phyloP scores from a whole-genome alignment of 2,329 filamentous ascomycete genomes.

The Talaromyces sp. region DNA sequence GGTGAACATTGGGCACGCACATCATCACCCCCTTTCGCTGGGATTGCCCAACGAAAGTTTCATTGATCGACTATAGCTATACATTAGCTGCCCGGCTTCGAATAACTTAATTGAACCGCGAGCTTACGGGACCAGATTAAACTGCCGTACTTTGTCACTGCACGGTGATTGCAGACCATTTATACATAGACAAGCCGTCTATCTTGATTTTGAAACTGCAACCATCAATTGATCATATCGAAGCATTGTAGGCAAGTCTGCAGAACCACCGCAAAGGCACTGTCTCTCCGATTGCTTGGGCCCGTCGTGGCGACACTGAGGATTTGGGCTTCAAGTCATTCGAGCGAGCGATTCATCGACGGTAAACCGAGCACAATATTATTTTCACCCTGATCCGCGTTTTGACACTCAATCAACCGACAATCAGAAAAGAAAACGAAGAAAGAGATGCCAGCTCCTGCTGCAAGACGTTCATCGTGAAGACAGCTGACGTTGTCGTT shows the following conservation, averaged over 20 bases:
- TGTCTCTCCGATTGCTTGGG: background rate
- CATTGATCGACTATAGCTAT: background rate
- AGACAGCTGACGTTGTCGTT: background rate
- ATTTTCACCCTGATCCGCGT: background rate
- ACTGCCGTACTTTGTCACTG: background rate
- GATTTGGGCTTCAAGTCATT: background rate
- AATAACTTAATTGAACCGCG: background rate
- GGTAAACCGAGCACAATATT: background rate
- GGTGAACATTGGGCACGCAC: slow-evolving; percentile 3
- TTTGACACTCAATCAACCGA: background rate
- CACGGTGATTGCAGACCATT: background rate
- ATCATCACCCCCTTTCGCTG: background rate
- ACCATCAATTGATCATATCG: background rate
- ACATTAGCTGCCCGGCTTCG: background rate
- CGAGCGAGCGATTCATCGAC: background rate
- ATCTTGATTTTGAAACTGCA: too few relatives aligned
- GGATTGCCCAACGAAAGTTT: background rate
- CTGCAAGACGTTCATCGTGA: background rate
- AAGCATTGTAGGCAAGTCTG: background rate
- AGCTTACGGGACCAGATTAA: background rate
- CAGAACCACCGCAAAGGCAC: background rate
- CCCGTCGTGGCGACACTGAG: background rate
- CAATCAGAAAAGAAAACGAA: background rate
- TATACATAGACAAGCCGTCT: background rate
- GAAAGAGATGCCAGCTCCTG: background rate